Evolutionary conservation across 2,329 filamentous ascomycete genomes (phyloP), one percentile per base, ranked within the genome.

Genomic region (Massarina eburnea): DNA sequence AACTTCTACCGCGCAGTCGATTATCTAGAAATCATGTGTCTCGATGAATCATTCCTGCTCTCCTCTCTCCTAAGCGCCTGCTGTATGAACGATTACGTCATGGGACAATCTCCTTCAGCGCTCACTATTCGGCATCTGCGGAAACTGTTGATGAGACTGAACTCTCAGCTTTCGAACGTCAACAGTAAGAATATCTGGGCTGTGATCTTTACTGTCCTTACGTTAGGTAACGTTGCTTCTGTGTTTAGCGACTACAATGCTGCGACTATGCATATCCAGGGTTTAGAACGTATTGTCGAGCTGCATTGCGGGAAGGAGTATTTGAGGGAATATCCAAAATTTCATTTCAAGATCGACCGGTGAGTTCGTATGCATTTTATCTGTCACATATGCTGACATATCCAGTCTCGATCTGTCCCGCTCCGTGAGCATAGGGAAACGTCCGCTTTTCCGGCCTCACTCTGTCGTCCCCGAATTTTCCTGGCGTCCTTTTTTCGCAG

Each of bases 311-410:
- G 48, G n/a, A 8, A 21, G 12, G 19, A 40, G 20, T 47, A 34
- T 27, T 22, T 51, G 3, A 8, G 37, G 6, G n/a, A 12, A 5
- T 32, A 14, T 17, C 48, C 48, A n/a, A 45, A 45, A 15, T 19
- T 48, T 12, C 41, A 48, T 19, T 51, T 44, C 30, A 47, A 51
- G 22, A 17, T 48, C 10, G 45, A 47, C 18, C 24, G 48, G 44
- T 48, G 37, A n/a, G 40, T 45, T 9, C 2, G 6, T 26, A 6
- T 7, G 4, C 21, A 21, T 18, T 29, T 14, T 8, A 18, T 33
- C 4, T 14, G 8, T 30, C 33, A 37, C 21, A 33, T 29, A 29
- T n/a, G n/a, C 6, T 34, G n/a, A 17, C 24, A 14, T 34, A 18
- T 12, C 5, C 29, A 50, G 48, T 1, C 24, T 50, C 21, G 45